phyloP scores from a whole-genome alignment of 2,329 filamentous ascomycete genomes.

The Aspergillus pseudonomiae region DNA sequence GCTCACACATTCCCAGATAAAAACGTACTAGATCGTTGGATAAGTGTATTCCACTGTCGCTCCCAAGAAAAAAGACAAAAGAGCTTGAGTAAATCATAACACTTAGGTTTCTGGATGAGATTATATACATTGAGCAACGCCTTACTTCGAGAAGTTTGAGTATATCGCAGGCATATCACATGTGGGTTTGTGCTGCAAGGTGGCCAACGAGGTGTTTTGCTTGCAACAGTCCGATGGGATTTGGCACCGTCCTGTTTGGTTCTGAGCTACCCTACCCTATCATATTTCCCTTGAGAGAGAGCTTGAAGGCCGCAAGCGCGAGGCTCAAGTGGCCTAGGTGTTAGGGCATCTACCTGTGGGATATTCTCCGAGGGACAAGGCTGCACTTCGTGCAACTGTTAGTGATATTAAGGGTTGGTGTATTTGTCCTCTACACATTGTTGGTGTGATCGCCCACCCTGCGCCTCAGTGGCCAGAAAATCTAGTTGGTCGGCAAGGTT shows the following conservation, averaged over 20 bases:
- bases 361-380: background rate
- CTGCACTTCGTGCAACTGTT: background rate
- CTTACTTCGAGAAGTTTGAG: background rate
- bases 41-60: too few relatives aligned
- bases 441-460: background rate
- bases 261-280: background rate
- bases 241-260: background rate
- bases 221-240: background rate
- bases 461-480: background rate
- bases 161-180: background rate
- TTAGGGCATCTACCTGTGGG: background rate
- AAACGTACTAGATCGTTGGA: background rate
- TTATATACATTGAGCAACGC: background rate
- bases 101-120: background rate
- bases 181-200: background rate
- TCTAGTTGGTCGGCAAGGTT: background rate
- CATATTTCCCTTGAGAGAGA: background rate
- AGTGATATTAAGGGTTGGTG: background rate
- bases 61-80: accelerated
- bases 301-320: background rate
- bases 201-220: background rate
- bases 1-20: background rate
- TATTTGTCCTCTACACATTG: background rate
- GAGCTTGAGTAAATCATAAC: background rate
- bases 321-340: background rate